Base-by-base conservation (phyloP, 2,329 filamentous ascomycete genomes). In the Cladosporium phlei region DNA sequence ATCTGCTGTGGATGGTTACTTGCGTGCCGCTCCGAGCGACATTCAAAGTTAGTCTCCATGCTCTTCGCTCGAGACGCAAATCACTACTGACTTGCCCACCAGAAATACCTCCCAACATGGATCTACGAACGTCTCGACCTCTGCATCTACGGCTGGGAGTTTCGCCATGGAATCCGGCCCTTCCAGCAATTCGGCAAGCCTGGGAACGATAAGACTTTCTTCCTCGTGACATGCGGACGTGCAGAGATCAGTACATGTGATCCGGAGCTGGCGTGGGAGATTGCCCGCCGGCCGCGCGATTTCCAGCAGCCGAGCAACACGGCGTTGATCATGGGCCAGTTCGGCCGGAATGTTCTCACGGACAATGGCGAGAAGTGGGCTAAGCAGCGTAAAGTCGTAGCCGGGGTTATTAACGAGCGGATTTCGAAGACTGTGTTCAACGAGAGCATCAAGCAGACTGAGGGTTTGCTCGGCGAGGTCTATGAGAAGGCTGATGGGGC, bases 351-450 rank as follows among this genome's bases (percentile, higher is more conserved):
- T 48, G 48, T 63, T 1, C 33, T 61, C 16, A 57, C 55, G 4
- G 52, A 50, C 1, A 53, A 55, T 24, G 54, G 54, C 10, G 59
- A 61, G 9, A 28, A 46, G 8, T 65, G 62, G 62, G 52, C 54
- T 9, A 53, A 57, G 30, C 62, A 66, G 28, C 55, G 63, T 9
- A 63, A 57, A 48, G 50, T 65, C 3, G 52, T 63, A 5, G 57
- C 61, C 2, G 54, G 54, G 14, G 60, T 60, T 3, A 55, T 66
- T 39, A 63, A 63, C n/a, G 63, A 66, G 46, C 54, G 56, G 2
- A 60, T 65, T 22, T 64, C 60, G 2, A 60, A 55, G 39, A 52
- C 55, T 2, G 60, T 62, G 1, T 66, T 62, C 35, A 47, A 54
- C 12, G 61, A 65, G 39, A 59, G 57, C 22, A 30, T 60, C 1